Evolutionary conservation across 2,329 filamentous ascomycete species (phyloP).

Genomic region (Dactylonectria macrodidyma): DNA sequence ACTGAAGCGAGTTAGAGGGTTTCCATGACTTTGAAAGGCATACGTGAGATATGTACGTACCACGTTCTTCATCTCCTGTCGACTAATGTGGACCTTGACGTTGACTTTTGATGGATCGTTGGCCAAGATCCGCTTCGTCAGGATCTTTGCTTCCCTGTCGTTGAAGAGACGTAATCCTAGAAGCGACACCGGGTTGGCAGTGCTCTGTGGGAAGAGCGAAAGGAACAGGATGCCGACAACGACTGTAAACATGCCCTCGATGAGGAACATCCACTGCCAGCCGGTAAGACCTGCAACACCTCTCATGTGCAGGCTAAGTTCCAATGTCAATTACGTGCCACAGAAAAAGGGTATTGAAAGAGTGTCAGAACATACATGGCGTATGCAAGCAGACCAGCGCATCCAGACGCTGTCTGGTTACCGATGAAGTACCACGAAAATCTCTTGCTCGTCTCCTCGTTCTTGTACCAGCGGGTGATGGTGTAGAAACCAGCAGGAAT

Average conservation of each 20-base stretch:
- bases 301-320: slow-evolving; percentile 42
- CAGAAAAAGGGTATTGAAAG: not conserved
- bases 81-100: slow-evolving; percentile 48
- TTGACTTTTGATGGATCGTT: slow-evolving; percentile 52
- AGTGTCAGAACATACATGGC: slow-evolving; percentile 45
- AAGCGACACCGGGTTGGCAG: slow-evolving; percentile 49
- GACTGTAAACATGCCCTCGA: slow-evolving; percentile 56
- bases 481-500: slow-evolving; percentile 60
- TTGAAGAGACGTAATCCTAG: slow-evolving; percentile 51
- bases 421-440: slow-evolving; percentile 63
- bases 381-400: slow-evolving; percentile 51
- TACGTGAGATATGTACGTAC: slow-evolving; percentile 38
- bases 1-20: slow-evolving; percentile 36
- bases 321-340: not conserved
- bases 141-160: slow-evolving; percentile 53
- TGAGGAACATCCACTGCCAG: slow-evolving; percentile 47
- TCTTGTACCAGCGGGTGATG: slow-evolving; percentile 64
- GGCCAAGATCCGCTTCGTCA: slow-evolving; percentile 49
- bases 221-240: slow-evolving; percentile 40
- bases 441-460: slow-evolving; percentile 60
- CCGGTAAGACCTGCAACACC: slow-evolving; percentile 42
- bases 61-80: slow-evolving; percentile 52
- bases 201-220: slow-evolving; percentile 38
- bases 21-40: too few species aligned
- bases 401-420: slow-evolving; percentile 58